These are phyloP conservation scores for Trichophyton simii DNA, from an alignment of 2,329 filamentous ascomycete species.

Conservation along the genomic window DNA sequence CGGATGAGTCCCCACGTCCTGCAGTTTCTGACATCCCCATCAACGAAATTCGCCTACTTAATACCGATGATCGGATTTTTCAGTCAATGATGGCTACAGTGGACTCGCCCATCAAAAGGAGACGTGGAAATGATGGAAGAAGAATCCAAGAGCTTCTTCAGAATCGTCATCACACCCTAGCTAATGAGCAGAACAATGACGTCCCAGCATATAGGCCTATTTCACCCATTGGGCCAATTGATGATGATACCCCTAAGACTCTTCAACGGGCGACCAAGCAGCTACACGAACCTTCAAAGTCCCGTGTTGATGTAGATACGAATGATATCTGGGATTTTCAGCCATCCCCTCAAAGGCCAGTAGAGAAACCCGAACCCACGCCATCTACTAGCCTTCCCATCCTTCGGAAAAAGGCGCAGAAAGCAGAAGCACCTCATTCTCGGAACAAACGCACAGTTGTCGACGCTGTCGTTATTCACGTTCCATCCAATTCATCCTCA, in stretches of 20 bases:
- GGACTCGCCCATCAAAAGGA: slow-evolving; percentile 26
- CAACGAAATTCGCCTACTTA: slow-evolving; percentile 25
- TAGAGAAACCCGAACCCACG: neutral
- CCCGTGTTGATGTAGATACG: neutral
- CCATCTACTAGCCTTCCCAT: neutral
- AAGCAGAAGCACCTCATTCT: neutral
- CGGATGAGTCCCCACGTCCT: slow-evolving; percentile 28
- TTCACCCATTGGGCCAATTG: slow-evolving; percentile 30
- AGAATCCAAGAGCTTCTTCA: slow-evolving; percentile 11
- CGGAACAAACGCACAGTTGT: slow-evolving; percentile 1
- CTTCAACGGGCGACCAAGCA: neutral
- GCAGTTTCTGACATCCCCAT: slow-evolving; percentile 17
- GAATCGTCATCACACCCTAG: slow-evolving; percentile 51
- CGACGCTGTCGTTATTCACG: slow-evolving; percentile 9
- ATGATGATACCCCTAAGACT: neutral
- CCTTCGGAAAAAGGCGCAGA: neutral
- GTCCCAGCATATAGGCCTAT: slow-evolving; percentile 67
- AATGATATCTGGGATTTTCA: slow-evolving; percentile 28
- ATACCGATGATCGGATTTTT: slow-evolving; percentile 30
- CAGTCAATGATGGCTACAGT: slow-evolving; percentile 23
- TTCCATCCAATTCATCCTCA: slow-evolving; percentile 8
- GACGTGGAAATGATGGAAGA: slow-evolving; percentile 24
- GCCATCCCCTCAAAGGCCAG: slow-evolving; percentile 20
- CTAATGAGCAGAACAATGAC: slow-evolving; percentile 64
- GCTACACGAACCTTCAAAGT: neutral